Conservation (phyloP, 2,329 filamentous ascomycete genomes). For the Microdochium trichocladiopsis region DNA sequence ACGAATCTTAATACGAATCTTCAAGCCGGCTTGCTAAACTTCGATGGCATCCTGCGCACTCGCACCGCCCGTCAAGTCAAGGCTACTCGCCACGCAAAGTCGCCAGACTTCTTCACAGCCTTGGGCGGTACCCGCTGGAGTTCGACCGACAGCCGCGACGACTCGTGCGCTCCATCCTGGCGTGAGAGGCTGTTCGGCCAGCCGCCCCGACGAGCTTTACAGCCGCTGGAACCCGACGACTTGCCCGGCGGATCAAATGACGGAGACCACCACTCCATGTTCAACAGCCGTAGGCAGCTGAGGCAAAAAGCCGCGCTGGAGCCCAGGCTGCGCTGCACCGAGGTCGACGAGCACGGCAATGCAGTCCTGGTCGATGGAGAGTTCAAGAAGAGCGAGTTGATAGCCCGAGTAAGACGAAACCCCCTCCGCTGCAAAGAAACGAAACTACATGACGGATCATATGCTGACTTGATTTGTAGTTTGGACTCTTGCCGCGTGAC, state of each 20-base stretch:
- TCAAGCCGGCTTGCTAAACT: conserved; percentile 10
- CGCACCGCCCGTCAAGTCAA: conserved; percentile 2
- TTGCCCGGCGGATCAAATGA: conserved; percentile 54
- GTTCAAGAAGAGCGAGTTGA: conserved; percentile 96
- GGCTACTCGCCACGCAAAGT: conserved; percentile 2
- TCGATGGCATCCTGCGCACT: conserved; percentile 11
- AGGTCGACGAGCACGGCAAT: conserved; percentile 87
- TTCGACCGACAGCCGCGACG: conserved; percentile 11
- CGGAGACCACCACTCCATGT: conserved; percentile 52
- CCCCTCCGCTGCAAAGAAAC: not conserved
- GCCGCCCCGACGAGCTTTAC: conserved; percentile 25
- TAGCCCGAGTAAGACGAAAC: conserved; percentile 64
- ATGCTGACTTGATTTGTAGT: conserved; percentile 41
- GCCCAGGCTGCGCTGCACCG: conserved; percentile 82
- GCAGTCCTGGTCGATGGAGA: conserved; percentile 91
- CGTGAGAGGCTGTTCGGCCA: conserved; percentile 41
- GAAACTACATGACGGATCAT: not conserved
- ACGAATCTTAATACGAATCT: not conserved
- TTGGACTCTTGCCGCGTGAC: conserved; percentile 87
- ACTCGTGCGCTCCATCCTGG: conserved; percentile 28
- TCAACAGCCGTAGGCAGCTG: conserved; percentile 63
- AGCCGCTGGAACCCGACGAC: conserved; percentile 47
- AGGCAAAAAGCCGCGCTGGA: conserved; percentile 75
- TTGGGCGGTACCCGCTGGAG: conserved; percentile 15
- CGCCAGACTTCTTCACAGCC: conserved; percentile 6